Evolutionary conservation across 2,329 filamentous ascomycete species (phyloP), one percentile per base, ranked within the genome.

Genomic region (Colletotrichum lupini): DNA sequence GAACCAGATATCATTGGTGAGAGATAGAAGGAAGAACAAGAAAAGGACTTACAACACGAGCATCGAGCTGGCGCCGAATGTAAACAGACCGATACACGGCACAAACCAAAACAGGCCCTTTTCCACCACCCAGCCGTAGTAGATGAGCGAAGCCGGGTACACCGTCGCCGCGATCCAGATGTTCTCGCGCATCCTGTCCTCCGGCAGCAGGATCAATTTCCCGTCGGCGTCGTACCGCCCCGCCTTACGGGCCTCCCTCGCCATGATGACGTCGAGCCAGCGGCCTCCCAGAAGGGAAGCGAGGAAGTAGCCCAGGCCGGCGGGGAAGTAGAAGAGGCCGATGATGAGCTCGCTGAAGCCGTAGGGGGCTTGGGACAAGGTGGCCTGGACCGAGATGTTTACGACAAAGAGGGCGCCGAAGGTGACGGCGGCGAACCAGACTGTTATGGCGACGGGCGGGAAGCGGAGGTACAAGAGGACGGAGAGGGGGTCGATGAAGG

Each of bases 181-280:
- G 79, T 97, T 97, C 79, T 96, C 93, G 56, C 92, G 87, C 90
- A 97, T 94, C 14, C 94, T 89, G 80, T 97, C 94, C 82, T 97
- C 94, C 0, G 94, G 94, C 2, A 90, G 85, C 78, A 91, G 93
- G 11, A 94, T 83, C 24, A 94, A 84, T 72, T 87, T 88, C 16
- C 93, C 94, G 49, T 89, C 82, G 46, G 87, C 88, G 76, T 94
- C 93, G 77, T 92, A 93, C 28, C 93, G 86, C 14, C 90, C 90
- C 0, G 92, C 93, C 75, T 88, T 91, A n/a, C 84, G 85, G 0
- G 94, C 94, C 81, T 94, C 92, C 24, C 93, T 89, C 37, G 89
- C 87, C 94, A 97, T 97, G 81, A 97, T 96, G 22, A 82, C 83
- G 80, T 97, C 94, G 77, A 94, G 92, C 94, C 94, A 97, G 55